Conservation (phyloP, 164 flowering plant genomes). For the Chloranthus sessilifolius region DNA sequence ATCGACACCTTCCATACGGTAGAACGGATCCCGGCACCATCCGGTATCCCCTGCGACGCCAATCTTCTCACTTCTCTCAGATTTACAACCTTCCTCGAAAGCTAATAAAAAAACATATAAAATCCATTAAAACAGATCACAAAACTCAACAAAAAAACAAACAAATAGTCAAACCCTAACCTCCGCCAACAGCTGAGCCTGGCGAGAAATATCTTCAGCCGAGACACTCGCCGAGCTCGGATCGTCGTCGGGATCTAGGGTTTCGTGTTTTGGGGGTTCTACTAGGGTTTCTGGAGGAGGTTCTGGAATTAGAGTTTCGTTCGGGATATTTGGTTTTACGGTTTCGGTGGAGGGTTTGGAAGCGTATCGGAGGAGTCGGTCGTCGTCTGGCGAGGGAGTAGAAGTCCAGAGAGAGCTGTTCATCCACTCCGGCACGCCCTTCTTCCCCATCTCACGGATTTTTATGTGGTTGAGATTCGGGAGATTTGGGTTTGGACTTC, state of each 20-base stretch:
- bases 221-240: conserved; percentile 21
- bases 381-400: conserved; percentile 25
- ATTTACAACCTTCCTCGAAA: conserved; percentile 70
- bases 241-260: conserved; percentile 16
- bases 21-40: conserved; percentile 77
- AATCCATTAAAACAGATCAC: neutral
- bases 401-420: conserved; percentile 88
- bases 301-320: conserved; percentile 14
- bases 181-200: conserved; percentile 70
- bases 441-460: conserved; percentile 11
- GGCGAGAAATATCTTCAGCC: conserved; percentile 56
- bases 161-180: conserved; percentile 19
- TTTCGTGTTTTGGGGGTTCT: conserved; percentile 5
- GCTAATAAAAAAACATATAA: conserved; percentile 25
- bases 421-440: conserved; percentile 85
- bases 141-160: neutral
- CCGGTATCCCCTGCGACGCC: conserved; percentile 79
- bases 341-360: conserved; percentile 9
- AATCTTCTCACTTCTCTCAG: conserved; percentile 65
- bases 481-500: too few relatives aligned
- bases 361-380: conserved; percentile 15
- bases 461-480: too few relatives aligned
- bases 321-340: conserved; percentile 8
- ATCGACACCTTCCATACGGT: conserved; percentile 98
- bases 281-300: conserved; percentile 16